Conservation (phyloP, 202 grass and related monocot species). For the Carex sylvatica region DNA sequence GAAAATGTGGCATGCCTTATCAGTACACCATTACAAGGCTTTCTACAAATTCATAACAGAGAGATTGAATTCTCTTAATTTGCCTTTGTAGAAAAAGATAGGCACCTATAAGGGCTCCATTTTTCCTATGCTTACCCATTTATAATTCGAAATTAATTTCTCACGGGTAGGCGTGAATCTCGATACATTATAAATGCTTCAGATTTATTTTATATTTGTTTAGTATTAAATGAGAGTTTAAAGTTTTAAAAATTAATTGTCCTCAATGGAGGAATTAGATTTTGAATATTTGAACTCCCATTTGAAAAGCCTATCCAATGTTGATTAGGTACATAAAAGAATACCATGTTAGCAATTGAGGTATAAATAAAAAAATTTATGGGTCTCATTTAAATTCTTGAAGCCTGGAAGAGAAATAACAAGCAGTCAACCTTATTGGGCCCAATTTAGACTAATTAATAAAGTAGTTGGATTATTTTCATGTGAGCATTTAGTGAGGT, state of each 20-base stretch:
- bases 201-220: not conserved
- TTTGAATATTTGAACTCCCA: not conserved
- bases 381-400: not conserved
- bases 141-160: too few relatives aligned
- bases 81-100: not conserved
- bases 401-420: not conserved
- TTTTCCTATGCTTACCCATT: too few relatives aligned
- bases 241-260: not conserved
- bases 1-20: not conserved
- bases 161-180: too few relatives aligned
- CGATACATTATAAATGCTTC: not conserved
- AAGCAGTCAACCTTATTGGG: not conserved
- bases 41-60: not conserved
- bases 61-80: not conserved
- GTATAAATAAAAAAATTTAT: not conserved
- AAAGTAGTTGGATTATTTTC: not conserved
- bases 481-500: conserved; percentile 1
- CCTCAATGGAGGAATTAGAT: not conserved
- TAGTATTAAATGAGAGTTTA: not conserved
- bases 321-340: not conserved
- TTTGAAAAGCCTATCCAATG: not conserved
- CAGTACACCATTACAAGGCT: not conserved
- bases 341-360: not conserved
- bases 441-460: conserved; percentile 8
- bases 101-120: too few relatives aligned